A percentile compares a stretch with the other conserved stretches of the same genome.
Conservation (phyloP, 108 stramenopile species). For the Cyclostephanos tholiformis region DNA sequence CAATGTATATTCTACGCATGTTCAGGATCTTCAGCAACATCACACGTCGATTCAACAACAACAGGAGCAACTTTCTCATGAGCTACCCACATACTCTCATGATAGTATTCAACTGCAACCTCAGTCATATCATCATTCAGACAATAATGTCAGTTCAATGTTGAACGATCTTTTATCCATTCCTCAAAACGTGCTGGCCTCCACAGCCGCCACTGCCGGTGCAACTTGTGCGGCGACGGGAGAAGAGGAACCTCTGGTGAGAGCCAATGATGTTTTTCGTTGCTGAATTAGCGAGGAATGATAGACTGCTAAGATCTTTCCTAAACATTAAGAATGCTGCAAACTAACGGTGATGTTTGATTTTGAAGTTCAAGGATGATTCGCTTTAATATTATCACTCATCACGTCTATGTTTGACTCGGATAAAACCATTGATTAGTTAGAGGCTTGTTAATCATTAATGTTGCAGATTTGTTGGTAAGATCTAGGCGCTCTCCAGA, state of each 20-base stretch:
- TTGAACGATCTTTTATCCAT: slow-evolving; percentile 3
- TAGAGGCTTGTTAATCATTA: too few species aligned
- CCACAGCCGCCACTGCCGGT: neutral
- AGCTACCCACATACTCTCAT: neutral
- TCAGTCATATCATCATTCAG: neutral
- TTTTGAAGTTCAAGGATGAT: too few species aligned
- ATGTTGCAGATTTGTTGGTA: too few species aligned
- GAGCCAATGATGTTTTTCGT: too few species aligned
- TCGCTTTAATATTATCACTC: too few species aligned
- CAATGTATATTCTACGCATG: neutral
- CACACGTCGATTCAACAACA: neutral
- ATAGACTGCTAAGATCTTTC: too few species aligned
- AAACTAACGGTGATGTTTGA: too few species aligned
- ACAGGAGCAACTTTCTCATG: neutral
- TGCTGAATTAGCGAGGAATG: too few species aligned
- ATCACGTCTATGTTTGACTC: too few species aligned
- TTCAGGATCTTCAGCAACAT: slow-evolving; percentile 11
- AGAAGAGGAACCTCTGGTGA: neutral
- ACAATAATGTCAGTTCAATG: neutral
- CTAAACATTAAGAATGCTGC: too few species aligned
- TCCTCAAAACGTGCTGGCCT: neutral
- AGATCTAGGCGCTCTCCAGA: too few species aligned
- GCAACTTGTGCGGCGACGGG: neutral
- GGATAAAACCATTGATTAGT: too few species aligned
- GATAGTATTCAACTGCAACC: slow-evolving; percentile 1